A percentile compares a stretch with the other conserved stretches of the same genome.
Evolutionary conservation across 305 asterid genomes (phyloP).

Genomic region (Fraxinus velutina): DNA sequence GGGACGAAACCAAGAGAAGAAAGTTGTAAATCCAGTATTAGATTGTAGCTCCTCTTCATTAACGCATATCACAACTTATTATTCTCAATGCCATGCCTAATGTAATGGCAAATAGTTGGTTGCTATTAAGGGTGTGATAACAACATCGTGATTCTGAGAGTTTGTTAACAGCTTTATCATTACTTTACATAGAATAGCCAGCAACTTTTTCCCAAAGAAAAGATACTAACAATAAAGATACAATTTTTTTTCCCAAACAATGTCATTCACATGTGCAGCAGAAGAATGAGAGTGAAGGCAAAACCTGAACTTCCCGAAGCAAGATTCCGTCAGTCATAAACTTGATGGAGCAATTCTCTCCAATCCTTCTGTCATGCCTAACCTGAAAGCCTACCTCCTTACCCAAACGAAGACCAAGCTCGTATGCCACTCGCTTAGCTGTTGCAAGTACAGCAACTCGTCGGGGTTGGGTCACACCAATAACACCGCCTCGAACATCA

Average conservation of each 20-base stretch:
- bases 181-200: background rate
- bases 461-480: conserved; percentile 98
- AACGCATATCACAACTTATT: background rate
- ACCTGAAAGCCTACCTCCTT: conserved; percentile 95
- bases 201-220: background rate
- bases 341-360: conserved; percentile 78
- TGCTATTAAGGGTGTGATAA: background rate
- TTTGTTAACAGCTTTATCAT: background rate
- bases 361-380: conserved; percentile 85
- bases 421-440: conserved; percentile 89
- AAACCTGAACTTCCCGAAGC: conserved; percentile 94
- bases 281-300: conserved; percentile 17
- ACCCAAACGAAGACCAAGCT: conserved; percentile 77
- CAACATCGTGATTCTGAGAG: background rate
- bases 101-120: background rate
- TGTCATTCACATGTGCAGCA: background rate
- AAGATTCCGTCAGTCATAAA: conserved; percentile 98
- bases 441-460: conserved; percentile 97
- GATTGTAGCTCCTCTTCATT: background rate
- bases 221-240: background rate
- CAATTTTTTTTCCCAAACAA: background rate
- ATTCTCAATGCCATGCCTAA: background rate
- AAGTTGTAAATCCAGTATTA: background rate
- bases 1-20: background rate
- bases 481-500: conserved; percentile 56